These are phyloP conservation scores for Penicillium occitanis DNA, from an alignment of 2,329 filamentous ascomycete genomes.

Conservation along the genomic window DNA sequence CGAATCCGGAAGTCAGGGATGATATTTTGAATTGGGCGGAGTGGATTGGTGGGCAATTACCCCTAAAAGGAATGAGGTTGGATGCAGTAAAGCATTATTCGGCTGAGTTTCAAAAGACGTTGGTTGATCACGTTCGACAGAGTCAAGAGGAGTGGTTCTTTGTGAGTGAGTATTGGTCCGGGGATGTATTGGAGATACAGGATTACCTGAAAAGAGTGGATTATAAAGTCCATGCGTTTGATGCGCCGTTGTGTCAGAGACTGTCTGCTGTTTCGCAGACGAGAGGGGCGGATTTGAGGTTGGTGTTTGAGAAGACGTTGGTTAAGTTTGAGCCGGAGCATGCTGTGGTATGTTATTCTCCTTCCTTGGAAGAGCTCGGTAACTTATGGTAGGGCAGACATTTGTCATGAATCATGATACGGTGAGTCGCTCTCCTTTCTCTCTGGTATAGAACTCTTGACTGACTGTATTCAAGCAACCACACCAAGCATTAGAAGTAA, in stretches of 20 bases:
- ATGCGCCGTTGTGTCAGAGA: slow-evolving; percentile 67
- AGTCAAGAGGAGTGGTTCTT: slow-evolving; percentile 59
- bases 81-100: slow-evolving; percentile 74
- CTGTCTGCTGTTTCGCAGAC: slow-evolving; percentile 62
- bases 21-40: slow-evolving; percentile 67
- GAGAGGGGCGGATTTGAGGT: slow-evolving; percentile 60
- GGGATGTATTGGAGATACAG: slow-evolving; percentile 56
- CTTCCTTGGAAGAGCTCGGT: not conserved
- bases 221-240: slow-evolving; percentile 62
- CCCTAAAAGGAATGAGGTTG: slow-evolving; percentile 65
- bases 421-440: slow-evolving; percentile 21
- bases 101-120: slow-evolving; percentile 64
- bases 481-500: slow-evolving; percentile 60
- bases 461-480: slow-evolving; percentile 46
- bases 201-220: slow-evolving; percentile 60
- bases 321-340: slow-evolving; percentile 55
- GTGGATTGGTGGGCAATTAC: slow-evolving; percentile 64
- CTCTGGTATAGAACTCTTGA: no score
- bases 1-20: slow-evolving; percentile 60
- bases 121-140: slow-evolving; percentile 58
- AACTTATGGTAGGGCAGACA: slow-evolving; percentile 22
- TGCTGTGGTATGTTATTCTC: slow-evolving; percentile 52
- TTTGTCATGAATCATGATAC: slow-evolving; percentile 32
- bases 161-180: slow-evolving; percentile 69
- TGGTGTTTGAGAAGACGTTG: slow-evolving; percentile 62